Base-by-base conservation (phyloP, 768 basidiomycete genomes). In the Amanita molliuscula region DNA sequence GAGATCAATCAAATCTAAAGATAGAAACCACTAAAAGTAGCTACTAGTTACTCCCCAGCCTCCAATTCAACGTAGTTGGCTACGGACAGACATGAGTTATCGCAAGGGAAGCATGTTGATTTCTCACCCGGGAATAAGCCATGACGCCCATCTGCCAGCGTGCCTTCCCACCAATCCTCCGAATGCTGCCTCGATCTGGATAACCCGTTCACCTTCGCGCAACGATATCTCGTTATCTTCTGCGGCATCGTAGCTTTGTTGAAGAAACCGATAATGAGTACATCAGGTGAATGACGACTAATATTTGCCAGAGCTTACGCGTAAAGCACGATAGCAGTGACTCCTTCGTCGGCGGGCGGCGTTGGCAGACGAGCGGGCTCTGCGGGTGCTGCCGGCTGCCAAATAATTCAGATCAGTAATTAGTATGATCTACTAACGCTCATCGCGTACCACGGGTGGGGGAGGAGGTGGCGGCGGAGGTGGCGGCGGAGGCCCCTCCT, bases 181-280 rank as follows among this genome's bases (percentile, higher is more conserved):
- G 79, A 82, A 82, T 5, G 79, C 81, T 47, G 83, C 80, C 59
- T 90, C 87, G 47, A 96, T 87, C 49, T 84, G 73, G 15, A 70
- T 73, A 60, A 96, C 88, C 50, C 71, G 67, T 31, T 93, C 92
- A 23, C 88, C 89, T 62, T 91, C 92, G 26, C 62, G 69, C 76
- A 97, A 91, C 3, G 82, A 75, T 25, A 96, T 67, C 60, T 96
- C 93, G 59, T 97, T 96, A 56, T 92, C 91, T 61, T 96, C 93
- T 0, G 79, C 79, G 0, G 93, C 89, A 8, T 91, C 88, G 59
- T 94, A 95, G 55, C 88, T 93, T 16, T 10, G 3, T 11, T 31
- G 31, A 13, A 18, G 13, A 18, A 40, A 6, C 13, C 7, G n/a
- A 18, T 44, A 6, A 48, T 20, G 25, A 40, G 29, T 23, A n/a